A percentile compares a stretch with the other conserved stretches of the same genome.
Conservation (phyloP, 2,329 filamentous ascomycete species). For the Shiraia bambusicola region DNA sequence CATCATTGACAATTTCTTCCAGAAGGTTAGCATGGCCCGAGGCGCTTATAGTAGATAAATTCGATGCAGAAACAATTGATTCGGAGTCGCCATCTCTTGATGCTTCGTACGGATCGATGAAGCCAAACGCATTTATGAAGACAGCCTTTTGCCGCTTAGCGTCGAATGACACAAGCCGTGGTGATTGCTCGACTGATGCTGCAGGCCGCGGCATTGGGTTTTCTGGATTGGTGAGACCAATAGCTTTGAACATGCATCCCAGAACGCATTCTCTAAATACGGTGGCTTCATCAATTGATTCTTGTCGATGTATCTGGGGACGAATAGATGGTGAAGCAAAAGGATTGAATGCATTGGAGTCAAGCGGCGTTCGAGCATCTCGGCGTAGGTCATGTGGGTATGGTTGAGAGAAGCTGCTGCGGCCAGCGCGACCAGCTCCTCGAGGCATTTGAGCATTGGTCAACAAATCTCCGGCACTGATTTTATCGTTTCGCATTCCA, state of each 20-base stretch:
- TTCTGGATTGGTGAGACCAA: conserved; percentile 74
- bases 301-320: conserved; percentile 64
- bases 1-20: conserved; percentile 83
- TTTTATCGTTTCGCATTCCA: conserved; percentile 30
- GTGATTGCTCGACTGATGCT: conserved; percentile 79
- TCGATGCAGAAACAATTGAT: conserved; percentile 64
- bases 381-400: conserved; percentile 46
- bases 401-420: conserved; percentile 52
- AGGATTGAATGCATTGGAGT: conserved; percentile 46
- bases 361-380: conserved; percentile 49
- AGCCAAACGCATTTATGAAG: conserved; percentile 86
- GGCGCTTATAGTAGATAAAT: conserved; percentile 52
- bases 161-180: conserved; percentile 80
- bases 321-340: conserved; percentile 39
- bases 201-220: conserved; percentile 63
- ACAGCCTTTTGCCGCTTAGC: conserved; percentile 75
- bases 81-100: conserved; percentile 82
- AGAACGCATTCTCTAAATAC: conserved; percentile 87
- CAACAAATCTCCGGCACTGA: conserved; percentile 68
- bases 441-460: conserved; percentile 74
- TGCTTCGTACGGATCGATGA: conserved; percentile 81
- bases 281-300: conserved; percentile 83
- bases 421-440: conserved; percentile 54
- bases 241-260: conserved; percentile 92
- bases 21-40: conserved; percentile 65